Percentiles rank a stretch among this genome's conserved stretches.
These are phyloP conservation scores for Talaromyces thailandensis DNA, from an alignment of 495 filamentous ascomycete genomes.

Conservation along the genomic window DNA sequence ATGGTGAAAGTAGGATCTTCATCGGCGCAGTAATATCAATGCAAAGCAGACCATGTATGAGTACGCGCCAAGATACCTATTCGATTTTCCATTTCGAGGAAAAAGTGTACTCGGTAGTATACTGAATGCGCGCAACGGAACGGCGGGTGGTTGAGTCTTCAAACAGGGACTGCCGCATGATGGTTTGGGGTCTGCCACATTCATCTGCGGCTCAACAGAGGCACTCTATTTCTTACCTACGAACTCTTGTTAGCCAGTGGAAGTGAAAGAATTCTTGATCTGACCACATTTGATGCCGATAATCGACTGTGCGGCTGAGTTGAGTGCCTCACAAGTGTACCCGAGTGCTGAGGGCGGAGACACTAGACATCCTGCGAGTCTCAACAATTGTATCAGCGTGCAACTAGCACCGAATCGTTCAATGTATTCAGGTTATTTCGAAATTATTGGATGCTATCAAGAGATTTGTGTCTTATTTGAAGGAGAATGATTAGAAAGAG, in stretches of 20 bases:
- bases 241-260: background rate
- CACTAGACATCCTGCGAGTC: background rate
- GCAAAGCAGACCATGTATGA: background rate
- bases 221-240: background rate
- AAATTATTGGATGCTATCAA: background rate
- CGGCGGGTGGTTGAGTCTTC: background rate
- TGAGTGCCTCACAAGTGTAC: background rate
- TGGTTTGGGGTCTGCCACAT: background rate
- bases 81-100: background rate
- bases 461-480: background rate
- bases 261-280: background rate
- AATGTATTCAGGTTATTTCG: background rate
- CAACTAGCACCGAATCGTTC: background rate
- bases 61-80: background rate
- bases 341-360: background rate
- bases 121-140: background rate
- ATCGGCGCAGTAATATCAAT: background rate
- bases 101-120: background rate
- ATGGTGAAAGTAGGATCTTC: background rate
- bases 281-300: background rate
- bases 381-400: background rate
- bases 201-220: background rate
- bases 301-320: background rate
- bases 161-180: constrained; percentile 3
- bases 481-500: background rate